Percentiles rank a stretch among this genome's conserved stretches.
Conservation (phyloP, 768 basidiomycete species). For the Pseudohyphozyma bogoriensis region DNA sequence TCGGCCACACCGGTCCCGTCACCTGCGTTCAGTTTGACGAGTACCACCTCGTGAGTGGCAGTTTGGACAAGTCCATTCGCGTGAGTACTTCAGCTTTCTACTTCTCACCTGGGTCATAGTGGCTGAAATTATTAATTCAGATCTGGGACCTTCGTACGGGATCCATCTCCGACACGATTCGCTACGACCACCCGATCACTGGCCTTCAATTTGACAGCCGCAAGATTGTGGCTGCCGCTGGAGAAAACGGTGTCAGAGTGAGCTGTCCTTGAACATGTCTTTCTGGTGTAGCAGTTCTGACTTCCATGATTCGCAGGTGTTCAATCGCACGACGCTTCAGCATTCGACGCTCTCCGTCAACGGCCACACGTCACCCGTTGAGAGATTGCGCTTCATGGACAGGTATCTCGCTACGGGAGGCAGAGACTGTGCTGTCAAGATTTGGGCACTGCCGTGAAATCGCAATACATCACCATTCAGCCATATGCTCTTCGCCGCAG, state of each 20-base stretch:
- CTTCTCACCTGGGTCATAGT: neutral
- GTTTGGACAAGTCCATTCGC: constrained; percentile 82
- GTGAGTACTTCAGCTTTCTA: constrained; percentile 43
- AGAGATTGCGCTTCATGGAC: constrained; percentile 88
- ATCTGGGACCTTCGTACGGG: constrained; percentile 96
- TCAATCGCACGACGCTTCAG: constrained; percentile 87
- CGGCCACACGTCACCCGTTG: constrained; percentile 84
- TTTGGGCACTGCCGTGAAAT: constrained; percentile 19
- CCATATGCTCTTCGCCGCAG: too few relatives aligned
- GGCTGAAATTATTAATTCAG: constrained; percentile 39
- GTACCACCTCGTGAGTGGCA: constrained; percentile 80
- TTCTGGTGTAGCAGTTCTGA: neutral
- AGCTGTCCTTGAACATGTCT: constrained; percentile 10
- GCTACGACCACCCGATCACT: constrained; percentile 83
- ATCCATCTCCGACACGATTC: constrained; percentile 72
- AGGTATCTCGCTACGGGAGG: constrained; percentile 85
- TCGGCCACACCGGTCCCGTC: constrained; percentile 86
- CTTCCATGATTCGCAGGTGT: constrained; percentile 42
- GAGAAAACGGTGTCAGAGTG: constrained; percentile 89
- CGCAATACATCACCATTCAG: neutral
- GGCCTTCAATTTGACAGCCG: constrained; percentile 87
- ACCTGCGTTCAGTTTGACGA: constrained; percentile 95
- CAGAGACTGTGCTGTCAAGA: constrained; percentile 46
- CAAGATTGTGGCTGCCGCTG: constrained; percentile 82
- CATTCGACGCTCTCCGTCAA: constrained; percentile 74